Conservation (phyloP, 768 basidiomycete genomes). For the Candolleomyces efflorescens region DNA sequence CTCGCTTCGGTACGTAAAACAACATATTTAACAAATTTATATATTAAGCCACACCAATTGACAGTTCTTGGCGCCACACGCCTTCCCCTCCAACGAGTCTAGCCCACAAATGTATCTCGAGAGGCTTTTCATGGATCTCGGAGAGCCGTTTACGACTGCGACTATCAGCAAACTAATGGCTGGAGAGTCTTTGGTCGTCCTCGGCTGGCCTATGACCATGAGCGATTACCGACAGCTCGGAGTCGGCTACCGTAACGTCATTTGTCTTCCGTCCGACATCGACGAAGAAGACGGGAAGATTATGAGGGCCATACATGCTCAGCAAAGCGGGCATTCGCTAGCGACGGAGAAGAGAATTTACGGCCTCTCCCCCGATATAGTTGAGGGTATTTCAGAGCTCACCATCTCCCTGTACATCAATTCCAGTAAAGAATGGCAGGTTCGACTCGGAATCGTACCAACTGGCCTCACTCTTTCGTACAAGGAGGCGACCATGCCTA, state of each 20-base stretch:
- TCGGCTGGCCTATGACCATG: neutral
- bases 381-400: no score
- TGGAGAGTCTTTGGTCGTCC: neutral
- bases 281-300: neutral
- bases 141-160: neutral
- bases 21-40: neutral
- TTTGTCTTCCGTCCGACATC: neutral
- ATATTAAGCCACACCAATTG: neutral
- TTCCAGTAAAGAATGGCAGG: no score
- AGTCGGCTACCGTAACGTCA: neutral
- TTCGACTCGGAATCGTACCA: no score
- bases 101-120: neutral
- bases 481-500: no score
- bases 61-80: neutral
- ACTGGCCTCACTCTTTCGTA: no score
- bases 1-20: neutral
- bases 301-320: neutral
- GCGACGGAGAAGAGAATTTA: neutral
- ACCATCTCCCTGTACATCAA: no score
- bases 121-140: conserved; percentile 2
- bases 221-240: neutral
- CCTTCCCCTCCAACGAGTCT: no score
- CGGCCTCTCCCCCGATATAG: no score
- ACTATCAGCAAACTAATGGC: neutral
- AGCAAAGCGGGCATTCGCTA: conserved; percentile 1